These are phyloP conservation scores for Glomus cerebriforme DNA, from an alignment of 192 early-diverging fungal species.

Conservation along the genomic window DNA sequence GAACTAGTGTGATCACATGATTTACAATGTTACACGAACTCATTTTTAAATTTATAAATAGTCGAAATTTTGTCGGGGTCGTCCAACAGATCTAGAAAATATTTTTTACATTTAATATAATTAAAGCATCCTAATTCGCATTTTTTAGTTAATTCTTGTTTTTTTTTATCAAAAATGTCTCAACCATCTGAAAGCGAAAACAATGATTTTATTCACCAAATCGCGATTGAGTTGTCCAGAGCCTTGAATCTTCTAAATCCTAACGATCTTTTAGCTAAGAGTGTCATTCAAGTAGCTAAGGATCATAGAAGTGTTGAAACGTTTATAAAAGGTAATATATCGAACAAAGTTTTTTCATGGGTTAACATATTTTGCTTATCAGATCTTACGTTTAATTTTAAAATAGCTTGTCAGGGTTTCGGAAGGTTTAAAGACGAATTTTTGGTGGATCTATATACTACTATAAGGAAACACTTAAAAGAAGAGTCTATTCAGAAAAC, in stretches of 20 bases:
- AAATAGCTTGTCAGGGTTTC: slow-evolving; percentile 55
- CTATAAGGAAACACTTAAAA: slow-evolving; percentile 36
- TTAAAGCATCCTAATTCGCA: no score
- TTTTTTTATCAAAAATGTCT: no score
- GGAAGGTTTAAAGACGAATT: slow-evolving; percentile 56
- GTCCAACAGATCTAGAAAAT: no score
- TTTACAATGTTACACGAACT: no score
- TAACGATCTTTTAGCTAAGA: slow-evolving; percentile 55
- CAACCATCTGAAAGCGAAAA: no score
- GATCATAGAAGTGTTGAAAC: slow-evolving; percentile 46
- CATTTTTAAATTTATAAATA: no score
- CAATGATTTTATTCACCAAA: slow-evolving; percentile 44
- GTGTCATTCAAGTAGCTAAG: slow-evolving; percentile 55
- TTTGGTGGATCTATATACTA: slow-evolving; percentile 46
- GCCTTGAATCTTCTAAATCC: slow-evolving; percentile 56
- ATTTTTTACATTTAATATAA: no score
- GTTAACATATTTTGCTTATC: neutral
- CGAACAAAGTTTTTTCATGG: neutral
- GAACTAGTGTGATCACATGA: no score
- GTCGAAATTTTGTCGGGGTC: no score
- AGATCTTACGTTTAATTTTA: no score
- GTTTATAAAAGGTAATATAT: slow-evolving; percentile 50
- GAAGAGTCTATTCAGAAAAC: neutral
- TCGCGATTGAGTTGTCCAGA: slow-evolving; percentile 58
- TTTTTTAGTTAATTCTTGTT: no score